Base-by-base conservation (phyloP, 805 yeast species). In the Cyberlindnera euphorbiae region DNA sequence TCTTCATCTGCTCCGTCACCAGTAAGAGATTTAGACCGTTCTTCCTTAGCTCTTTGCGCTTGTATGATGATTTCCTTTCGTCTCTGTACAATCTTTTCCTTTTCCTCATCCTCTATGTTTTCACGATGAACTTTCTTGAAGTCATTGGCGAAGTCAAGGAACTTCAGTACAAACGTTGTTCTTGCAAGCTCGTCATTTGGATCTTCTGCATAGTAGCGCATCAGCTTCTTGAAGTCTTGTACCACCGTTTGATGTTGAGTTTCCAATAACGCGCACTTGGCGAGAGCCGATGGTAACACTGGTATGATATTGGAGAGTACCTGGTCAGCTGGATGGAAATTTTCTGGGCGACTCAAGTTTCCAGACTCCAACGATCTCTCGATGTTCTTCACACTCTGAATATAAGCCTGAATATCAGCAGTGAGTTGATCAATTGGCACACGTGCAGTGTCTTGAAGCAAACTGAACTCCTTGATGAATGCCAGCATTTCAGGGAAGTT, bases 201-300 rank as follows among this genome's bases (percentile, higher is more conserved):
- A 56, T 86, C 94, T 60, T 93, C 98, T n/a, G 97, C 97, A 55
- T 85, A 93, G 49, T 74, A 78, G 44, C 71, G 71, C 94, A 93
- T 82, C 44, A 88, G 65, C 23, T 71, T 67, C 35, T 76, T 75
- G 53, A 83, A 84, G 41, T 82, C 86, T 29, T 72, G 64, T 37
- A 79, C 60, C 0, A 90, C 77, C 17, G 76, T 62, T 37, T 69
- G 71, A 19, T 81, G 66, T 46, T 83, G 89, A 36, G 77, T 76
- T 30, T 72, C 71, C 28, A 93, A 60, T 26, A 80, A 62, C 14
- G 75, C 75, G 33, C 78, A 76, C 59, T 85, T 86, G 32, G 73
- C 70, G 37, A 81, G 69, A 3, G 97, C 96, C 33, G 74, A 78
- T 15, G 88, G 85, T 30, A 94, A 58, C 10, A 78, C 80, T 7